phyloP scores from a whole-genome alignment of 306 rosid genomes.

The Begonia fuchsioides region DNA sequence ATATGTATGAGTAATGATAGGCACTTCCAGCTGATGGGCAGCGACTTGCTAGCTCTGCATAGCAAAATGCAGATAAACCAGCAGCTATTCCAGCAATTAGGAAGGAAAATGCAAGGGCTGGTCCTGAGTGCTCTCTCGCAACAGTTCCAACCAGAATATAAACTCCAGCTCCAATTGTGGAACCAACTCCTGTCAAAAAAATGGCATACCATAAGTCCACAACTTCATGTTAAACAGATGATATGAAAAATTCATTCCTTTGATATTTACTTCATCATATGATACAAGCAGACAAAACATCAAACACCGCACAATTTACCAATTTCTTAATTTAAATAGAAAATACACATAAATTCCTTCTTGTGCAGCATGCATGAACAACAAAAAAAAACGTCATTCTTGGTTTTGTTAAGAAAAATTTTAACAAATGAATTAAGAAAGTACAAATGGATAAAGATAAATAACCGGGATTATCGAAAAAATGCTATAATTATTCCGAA shows the following conservation, averaged over 20 bases:
- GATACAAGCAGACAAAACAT: too few relatives aligned
- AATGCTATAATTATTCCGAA: too few relatives aligned
- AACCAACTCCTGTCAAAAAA: constrained; percentile 60
- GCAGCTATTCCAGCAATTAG: constrained; percentile 86
- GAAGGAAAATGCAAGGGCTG: constrained; percentile 67
- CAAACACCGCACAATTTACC: too few relatives aligned
- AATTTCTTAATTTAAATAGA: too few relatives aligned
- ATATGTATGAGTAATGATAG: constrained; percentile 87
- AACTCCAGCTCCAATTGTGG: constrained; percentile 95
- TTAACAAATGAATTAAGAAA: too few relatives aligned
- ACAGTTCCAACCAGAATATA: constrained; percentile 95
- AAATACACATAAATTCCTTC: too few relatives aligned
- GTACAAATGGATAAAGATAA: too few relatives aligned
- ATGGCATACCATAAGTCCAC: background rate
- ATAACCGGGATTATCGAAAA: too few relatives aligned
- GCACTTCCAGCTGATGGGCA: constrained; percentile 99
- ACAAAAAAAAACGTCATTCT: too few relatives aligned
- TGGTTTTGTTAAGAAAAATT: too few relatives aligned
- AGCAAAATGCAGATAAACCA: constrained; percentile 88
- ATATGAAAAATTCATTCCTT: background rate
- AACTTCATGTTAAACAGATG: background rate
- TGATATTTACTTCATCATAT: too few relatives aligned
- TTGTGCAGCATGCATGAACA: too few relatives aligned
- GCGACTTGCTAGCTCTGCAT: constrained; percentile 90
- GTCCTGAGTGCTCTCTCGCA: constrained; percentile 89